Base-by-base conservation (phyloP, 306 rosid genomes). In the Chamaecrista fasciculata region DNA sequence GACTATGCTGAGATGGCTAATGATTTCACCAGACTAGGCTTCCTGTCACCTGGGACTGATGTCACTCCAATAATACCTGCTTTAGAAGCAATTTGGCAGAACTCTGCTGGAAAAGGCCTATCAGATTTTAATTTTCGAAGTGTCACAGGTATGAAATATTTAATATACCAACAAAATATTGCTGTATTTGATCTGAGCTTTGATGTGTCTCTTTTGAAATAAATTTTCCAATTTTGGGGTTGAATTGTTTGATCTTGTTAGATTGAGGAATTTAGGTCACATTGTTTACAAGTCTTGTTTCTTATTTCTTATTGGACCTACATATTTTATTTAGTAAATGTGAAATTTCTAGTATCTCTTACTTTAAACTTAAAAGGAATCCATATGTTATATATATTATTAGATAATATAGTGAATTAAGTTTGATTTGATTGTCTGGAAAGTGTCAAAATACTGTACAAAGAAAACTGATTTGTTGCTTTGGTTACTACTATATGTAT, bases 81-180 rank as follows among this genome's bases (percentile, higher is more conserved):
- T 73, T 74, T 91, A 62, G 99, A 91, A 89, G 92, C 99, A 71
- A 94, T 94, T 81, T 94, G 99, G 99, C 99, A 91, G 86, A 91
- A 94, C 75, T 94, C 99, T 82, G 47, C 87, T 70, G 99, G 99
- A 78, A 94, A 94, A 84, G 99, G 99, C 72, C 77, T 94, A 18
- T 81, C 99, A 66, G 99, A 94, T 84, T 94, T 91, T 71, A 94
- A 94, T 61, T 94, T 94, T 73, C 86, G 97, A 51, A 91, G 89
- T 49, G 99, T 94, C 80, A 91, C 97, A 0, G 97, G 99, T 94
- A 87, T 66, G 76, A 50, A 61, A 46, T 33, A 69, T 36, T 53
- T 74, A 47, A 67, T 71, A 47, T 49, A 70, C 43, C 26, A 58
- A 70, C 36, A 16, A 37, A 7, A 58, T 28, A 26, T 40, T 33